Evolutionary conservation across 148 eudicot species (phyloP), one percentile per base, ranked within the genome.

Genomic region (Vaccinium macrocarpon): DNA sequence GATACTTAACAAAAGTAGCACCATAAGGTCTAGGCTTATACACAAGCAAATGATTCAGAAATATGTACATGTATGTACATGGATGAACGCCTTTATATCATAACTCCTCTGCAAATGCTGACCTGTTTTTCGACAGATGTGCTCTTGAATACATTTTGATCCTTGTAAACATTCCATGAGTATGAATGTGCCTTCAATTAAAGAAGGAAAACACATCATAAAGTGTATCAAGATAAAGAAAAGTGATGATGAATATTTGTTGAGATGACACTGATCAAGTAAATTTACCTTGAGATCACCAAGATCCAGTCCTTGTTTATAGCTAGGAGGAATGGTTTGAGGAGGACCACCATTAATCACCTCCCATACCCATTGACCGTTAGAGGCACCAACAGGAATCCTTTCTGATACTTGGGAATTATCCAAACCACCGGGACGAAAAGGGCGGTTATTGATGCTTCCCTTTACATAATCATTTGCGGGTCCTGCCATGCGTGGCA

Each of bases 401-500:
- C 93, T 95, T 49, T 91, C 92, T 48, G 90, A 72, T 61, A 96
- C 89, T 83, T 90, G 91, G 64, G 97, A 90, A 87, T 88, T 90
- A 83, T 95, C 94, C 85, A 97, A 87, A 82, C 99, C 99, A 71
- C 99, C 99, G 42, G 99, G 99, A 78, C 91, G 96, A 87, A 97
- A 97, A 85, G 99, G 99, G 59, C 99, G 99, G 85, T 84, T 95
- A 84, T 88, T 92, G 81, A 97, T 86, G 91, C 98, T 93, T 82
- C 99, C 99, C 86, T 90, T 93, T 4, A 97, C 97, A 89, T 93
- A 95, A 86, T 97, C 99, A 88, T 94, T 95, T 78, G 97, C 91
- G 76, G 97, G 93, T 80, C 99, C 99, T 81, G 88, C 88, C 71
- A 97, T 93, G 78, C 97, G 95, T 19, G 99, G 99, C 87, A 97